Base-by-base conservation (phyloP, 495 filamentous ascomycete genomes). In the Hypoxylon cercidicola region DNA sequence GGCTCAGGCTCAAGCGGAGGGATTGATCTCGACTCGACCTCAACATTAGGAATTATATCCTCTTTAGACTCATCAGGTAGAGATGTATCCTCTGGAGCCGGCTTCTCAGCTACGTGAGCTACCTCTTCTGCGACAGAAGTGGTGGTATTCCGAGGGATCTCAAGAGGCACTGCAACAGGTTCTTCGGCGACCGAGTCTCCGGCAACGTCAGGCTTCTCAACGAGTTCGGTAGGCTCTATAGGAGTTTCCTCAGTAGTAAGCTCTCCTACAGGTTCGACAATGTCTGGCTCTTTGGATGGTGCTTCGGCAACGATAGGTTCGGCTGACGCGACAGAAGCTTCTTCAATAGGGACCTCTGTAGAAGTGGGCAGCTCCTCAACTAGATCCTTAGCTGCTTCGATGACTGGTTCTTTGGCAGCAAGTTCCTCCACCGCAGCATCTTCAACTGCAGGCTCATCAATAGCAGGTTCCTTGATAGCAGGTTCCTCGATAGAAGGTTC, bases 401-500 rank as follows among this genome's bases (percentile, higher is more conserved):
- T 16, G 37, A 40, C 13, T 3, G 37, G 13, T 35, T 49, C 46
- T 18, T 32, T n/a, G 16, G 13, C 7, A 49, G 18, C 3, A 18
- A 25, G 8, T 35, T 44, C 20, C 25, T 39, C 16, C 0, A 59
- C 39, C 15, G 19, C 13, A 13, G 32, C 45, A 11, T 60, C 56
- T 32, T 54, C 50, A 16, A 12, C 34, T 2, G 21, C 12, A 15
- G 13, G 13, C 19, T 49, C 46, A 1, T 32, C 25, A 16, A 9
- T 2, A 35, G 18, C 11, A 32, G 32, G 56, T 18, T 60, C 56
- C 16, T 54, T 34, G 18, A 12, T 32, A 3, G 21, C 20, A 15
- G 35, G 37, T 16, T 40, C 40, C 13, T 34, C 49, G 6, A 44
- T 39, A 19, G 18, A 16, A 20, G 41, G 41, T 6, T 62, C 28